These are phyloP conservation scores for Neurospora intermedia DNA, from an alignment of 495 filamentous ascomycete species.

Conservation along the genomic window DNA sequence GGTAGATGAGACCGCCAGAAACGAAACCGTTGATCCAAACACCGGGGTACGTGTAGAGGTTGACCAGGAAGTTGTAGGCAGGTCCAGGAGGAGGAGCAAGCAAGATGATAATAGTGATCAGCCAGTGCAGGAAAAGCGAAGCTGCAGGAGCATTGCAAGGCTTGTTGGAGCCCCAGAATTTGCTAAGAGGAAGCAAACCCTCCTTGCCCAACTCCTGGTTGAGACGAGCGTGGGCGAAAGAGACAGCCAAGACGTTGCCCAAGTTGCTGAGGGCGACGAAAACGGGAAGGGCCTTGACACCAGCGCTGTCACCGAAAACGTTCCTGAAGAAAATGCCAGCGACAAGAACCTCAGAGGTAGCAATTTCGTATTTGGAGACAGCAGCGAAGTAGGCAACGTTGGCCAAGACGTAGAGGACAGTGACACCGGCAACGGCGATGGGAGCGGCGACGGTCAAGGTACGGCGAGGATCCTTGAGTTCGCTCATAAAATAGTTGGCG, in stretches of 20 bases:
- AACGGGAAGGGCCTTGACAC: constrained; percentile 38
- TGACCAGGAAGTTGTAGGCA: constrained; percentile 26
- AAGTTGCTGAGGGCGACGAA: constrained; percentile 52
- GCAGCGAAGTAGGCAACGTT: constrained; percentile 51
- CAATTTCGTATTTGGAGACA: constrained; percentile 36
- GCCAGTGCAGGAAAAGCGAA: constrained; percentile 37
- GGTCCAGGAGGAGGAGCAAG: constrained; percentile 35
- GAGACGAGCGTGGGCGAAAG: constrained; percentile 46
- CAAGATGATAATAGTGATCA: constrained; percentile 35
- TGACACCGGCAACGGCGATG: constrained; percentile 44
- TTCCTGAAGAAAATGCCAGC: constrained; percentile 40
- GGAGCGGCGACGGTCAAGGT: constrained; percentile 53
- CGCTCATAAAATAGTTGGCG: constrained; percentile 43
- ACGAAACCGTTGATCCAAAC: constrained; percentile 45
- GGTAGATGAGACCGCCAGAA: constrained; percentile 39
- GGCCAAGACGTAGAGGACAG: constrained; percentile 51
- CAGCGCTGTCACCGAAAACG: constrained; percentile 29
- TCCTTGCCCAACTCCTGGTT: constrained; percentile 61
- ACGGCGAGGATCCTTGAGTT: constrained; percentile 48
- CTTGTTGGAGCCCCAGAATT: constrained; percentile 43
- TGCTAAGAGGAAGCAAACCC: constrained; percentile 51
- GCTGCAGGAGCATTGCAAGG: constrained; percentile 43
- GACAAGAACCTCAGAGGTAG: constrained; percentile 35
- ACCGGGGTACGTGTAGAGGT: constrained; percentile 33
- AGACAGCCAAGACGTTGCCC: constrained; percentile 43